These are phyloP conservation scores for Pholiota molesta DNA, from an alignment of 768 basidiomycete genomes.

Conservation along the genomic window DNA sequence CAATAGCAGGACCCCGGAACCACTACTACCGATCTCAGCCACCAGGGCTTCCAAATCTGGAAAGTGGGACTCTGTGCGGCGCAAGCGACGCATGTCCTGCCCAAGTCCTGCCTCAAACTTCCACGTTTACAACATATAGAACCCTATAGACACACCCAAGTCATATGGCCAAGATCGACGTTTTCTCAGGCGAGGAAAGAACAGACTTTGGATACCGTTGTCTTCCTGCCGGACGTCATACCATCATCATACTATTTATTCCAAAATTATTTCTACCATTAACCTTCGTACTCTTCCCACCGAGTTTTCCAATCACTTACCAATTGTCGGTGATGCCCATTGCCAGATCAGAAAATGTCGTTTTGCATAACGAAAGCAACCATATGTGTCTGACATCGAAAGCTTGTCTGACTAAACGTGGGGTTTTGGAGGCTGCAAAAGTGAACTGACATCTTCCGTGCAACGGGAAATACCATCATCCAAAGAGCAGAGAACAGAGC, in stretches of 20 bases:
- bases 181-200: too few species aligned
- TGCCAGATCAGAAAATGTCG: neutral
- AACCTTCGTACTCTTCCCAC: neutral
- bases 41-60: neutral
- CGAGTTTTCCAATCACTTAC: neutral
- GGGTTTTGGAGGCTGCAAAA: neutral
- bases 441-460: neutral
- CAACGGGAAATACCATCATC: neutral
- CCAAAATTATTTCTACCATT: too few species aligned
- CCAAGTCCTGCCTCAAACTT: neutral
- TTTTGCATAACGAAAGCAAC: neutral
- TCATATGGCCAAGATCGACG: too few species aligned
- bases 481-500: neutral
- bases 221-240: neutral
- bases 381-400: neutral
- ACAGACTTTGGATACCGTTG: neutral
- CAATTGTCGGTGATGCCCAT: neutral
- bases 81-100: neutral
- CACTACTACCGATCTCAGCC: neutral
- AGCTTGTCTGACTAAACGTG: neutral
- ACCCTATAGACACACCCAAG: too few species aligned
- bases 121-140: neutral
- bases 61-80: neutral
- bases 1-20: neutral
- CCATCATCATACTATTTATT: neutral